A percentile compares a stretch with the other conserved stretches of the same genome.
Conservation (phyloP, 192 early-diverging fungal genomes). For the Coemansia sp. region DNA sequence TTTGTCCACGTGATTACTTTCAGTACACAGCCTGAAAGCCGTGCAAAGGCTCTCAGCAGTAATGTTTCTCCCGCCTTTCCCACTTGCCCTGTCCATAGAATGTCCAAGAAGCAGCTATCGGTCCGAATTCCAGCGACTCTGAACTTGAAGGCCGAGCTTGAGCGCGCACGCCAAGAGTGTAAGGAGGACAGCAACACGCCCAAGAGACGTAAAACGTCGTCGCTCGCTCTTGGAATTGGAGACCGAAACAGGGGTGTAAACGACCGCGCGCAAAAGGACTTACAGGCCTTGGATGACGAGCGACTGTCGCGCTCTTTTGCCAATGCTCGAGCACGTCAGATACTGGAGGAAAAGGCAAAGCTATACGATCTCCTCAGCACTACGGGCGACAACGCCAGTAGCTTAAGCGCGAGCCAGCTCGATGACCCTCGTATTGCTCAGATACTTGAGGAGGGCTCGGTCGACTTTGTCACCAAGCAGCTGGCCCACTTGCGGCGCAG, state of each 20-base stretch:
- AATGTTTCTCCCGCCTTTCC: not conserved
- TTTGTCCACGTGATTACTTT: not conserved
- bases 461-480: constrained; percentile 41
- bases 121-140: constrained; percentile 30
- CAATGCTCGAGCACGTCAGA: constrained; percentile 5
- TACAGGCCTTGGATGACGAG: constrained; percentile 2
- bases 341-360: constrained; percentile 36
- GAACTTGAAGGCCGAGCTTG: constrained; percentile 34
- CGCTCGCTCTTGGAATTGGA: not conserved
- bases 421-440: constrained; percentile 19
- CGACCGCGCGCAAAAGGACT: constrained; percentile 22
- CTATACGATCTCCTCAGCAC: constrained; percentile 41
- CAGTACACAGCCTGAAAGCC: too few species aligned
- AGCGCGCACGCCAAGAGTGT: constrained; percentile 30
- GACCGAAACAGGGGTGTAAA: constrained; percentile 36
- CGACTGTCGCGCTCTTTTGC: not conserved
- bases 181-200: not conserved
- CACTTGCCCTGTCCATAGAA: not conserved
- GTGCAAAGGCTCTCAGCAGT: too few species aligned
- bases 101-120: constrained; percentile 19
- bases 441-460: constrained; percentile 44
- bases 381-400: not conserved
- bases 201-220: not conserved
- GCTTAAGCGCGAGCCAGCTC: constrained; percentile 1
- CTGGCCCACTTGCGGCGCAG: not conserved